Percentiles rank a stretch among this genome's conserved stretches.
phyloP scores from a whole-genome alignment of 768 basidiomycete species.

The Boletus reticuloceps region DNA sequence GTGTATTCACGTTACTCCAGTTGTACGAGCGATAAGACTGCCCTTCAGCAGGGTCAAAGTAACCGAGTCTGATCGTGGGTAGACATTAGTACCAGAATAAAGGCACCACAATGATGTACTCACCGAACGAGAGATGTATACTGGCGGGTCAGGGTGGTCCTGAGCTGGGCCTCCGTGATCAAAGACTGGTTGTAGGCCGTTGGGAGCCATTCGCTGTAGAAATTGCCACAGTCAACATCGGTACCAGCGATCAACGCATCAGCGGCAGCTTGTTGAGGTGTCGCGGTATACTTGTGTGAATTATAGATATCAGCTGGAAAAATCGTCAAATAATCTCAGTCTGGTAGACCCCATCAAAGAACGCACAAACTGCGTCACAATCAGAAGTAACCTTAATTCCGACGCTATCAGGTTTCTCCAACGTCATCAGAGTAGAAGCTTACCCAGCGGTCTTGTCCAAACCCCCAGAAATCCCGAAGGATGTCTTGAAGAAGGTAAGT shows the following conservation, averaged over 20 bases:
- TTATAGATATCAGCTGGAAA: slow-evolving; percentile 41
- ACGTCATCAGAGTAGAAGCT: background rate
- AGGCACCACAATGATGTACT: background rate
- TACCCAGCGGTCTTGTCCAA: slow-evolving; percentile 52
- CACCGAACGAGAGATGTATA: slow-evolving; percentile 56
- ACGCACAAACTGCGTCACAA: slow-evolving; percentile 44
- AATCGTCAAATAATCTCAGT: background rate
- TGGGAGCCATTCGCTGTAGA: slow-evolving; percentile 44
- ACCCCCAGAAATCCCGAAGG: slow-evolving; percentile 50
- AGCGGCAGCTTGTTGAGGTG: slow-evolving; percentile 47
- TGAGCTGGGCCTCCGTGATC: slow-evolving; percentile 43
- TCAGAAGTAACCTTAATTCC: slow-evolving; percentile 38
- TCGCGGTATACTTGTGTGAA: slow-evolving; percentile 47
- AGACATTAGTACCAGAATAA: background rate
- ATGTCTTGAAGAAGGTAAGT: slow-evolving; percentile 51
- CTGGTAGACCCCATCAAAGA: background rate
- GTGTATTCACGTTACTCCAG: slow-evolving; percentile 49
- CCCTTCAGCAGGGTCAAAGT: slow-evolving; percentile 44
- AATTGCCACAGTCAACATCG: slow-evolving; percentile 53
- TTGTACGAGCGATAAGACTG: slow-evolving; percentile 50
- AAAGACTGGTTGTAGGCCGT: slow-evolving; percentile 48
- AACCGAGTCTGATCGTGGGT: slow-evolving; percentile 44
- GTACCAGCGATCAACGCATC: slow-evolving; percentile 51
- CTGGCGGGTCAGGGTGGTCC: slow-evolving; percentile 42
- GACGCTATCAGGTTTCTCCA: background rate